phyloP scores from a whole-genome alignment of 73 alveolate species.

The Diophrys appendiculata region DNA sequence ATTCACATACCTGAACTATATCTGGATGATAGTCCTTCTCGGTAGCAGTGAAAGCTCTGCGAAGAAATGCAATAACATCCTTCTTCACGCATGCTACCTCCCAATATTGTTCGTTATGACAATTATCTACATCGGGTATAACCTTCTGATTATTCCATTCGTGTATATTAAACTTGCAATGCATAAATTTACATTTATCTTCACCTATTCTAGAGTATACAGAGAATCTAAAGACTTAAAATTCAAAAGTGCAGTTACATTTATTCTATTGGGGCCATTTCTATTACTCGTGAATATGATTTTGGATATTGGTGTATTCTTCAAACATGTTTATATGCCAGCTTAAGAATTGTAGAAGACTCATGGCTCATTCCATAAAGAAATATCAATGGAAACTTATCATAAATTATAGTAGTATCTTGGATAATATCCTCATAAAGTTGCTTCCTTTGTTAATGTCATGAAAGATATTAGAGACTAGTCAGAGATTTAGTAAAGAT shows the following conservation, averaged over 20 bases:
- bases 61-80: conserved; percentile 16
- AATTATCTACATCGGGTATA: conserved; percentile 31
- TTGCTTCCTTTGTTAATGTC: no score
- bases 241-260: conserved; percentile 43
- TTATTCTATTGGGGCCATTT: conserved; percentile 31
- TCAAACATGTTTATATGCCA: conserved; percentile 32
- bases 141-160: conserved; percentile 22
- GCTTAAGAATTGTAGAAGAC: no score
- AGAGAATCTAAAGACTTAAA: conserved; percentile 48
- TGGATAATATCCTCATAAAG: no score
- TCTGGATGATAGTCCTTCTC: conserved; percentile 46
- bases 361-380: no score
- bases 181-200: conserved; percentile 56
- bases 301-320: conserved; percentile 39
- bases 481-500: no score
- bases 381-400: no score
- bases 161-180: conserved; percentile 44
- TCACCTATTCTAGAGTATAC: conserved; percentile 45
- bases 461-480: no score
- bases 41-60: conserved; percentile 16
- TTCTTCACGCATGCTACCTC: conserved; percentile 29
- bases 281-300: conserved; percentile 11
- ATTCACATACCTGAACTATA: conserved; percentile 23
- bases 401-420: no score
- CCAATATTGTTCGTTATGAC: conserved; percentile 47